phyloP scores from a whole-genome alignment of 768 basidiomycete species.

The Hericium coralloides region DNA sequence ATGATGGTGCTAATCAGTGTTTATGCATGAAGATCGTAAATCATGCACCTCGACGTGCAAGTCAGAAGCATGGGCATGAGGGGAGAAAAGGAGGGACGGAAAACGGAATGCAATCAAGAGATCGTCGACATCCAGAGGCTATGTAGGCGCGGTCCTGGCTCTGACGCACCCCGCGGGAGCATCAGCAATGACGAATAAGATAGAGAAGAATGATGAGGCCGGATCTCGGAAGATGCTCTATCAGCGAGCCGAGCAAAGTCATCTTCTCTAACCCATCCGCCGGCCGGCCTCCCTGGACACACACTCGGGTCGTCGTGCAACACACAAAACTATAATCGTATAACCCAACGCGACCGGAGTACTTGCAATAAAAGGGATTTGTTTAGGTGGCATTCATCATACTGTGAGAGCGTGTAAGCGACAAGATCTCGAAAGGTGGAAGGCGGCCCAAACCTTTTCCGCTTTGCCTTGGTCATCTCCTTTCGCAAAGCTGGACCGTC shows the following conservation, averaged over 20 bases:
- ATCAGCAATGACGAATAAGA: not conserved
- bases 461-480: slow-evolving; percentile 98
- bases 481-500: slow-evolving; percentile 92
- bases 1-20: not conserved
- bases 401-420: slow-evolving; percentile 4
- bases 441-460: slow-evolving; percentile 66
- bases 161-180: not conserved
- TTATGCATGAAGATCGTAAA: not conserved
- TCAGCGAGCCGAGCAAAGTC: not conserved
- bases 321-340: slow-evolving; percentile 10
- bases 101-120: slow-evolving; percentile 3
- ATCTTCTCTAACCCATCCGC: not conserved
- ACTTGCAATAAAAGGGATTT: not conserved
- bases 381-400: slow-evolving; percentile 14
- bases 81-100: not conserved
- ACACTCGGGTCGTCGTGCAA: not conserved
- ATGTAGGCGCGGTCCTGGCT: not conserved
- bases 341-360: slow-evolving; percentile 3
- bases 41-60: not conserved
- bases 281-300: not conserved
- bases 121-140: slow-evolving; percentile 5
- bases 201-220: not conserved
- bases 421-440: not conserved
- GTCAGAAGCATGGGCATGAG: not conserved
- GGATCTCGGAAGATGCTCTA: not conserved